Base-by-base conservation (phyloP, 2,329 filamentous ascomycete species). In the Alternaria brassicae region DNA sequence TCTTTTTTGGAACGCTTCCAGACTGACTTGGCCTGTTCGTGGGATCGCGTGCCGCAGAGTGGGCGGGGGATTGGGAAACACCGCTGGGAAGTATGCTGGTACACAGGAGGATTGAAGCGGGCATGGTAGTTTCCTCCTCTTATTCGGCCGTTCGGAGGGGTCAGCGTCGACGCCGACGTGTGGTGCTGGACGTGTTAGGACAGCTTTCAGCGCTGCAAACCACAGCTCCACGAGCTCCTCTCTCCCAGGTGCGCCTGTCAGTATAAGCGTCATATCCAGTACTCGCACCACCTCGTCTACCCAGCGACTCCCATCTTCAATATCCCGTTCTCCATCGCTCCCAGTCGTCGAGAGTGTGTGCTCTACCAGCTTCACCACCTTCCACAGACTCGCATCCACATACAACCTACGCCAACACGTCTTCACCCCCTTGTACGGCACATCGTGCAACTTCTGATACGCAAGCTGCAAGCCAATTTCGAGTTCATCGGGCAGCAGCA, bases 221-320 rank as follows among this genome's bases (percentile, higher is more conserved):
- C 89, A 81, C 75, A 84, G 39, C 56, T 79, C 74, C 17, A 82
- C 69, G 1, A 81, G 37, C 5, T 70, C 69, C 45, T 72, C 73
- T 37, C 75, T 65, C 13, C 40, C 25, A 1, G 72, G 72, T 7
- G 70, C 73, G 7, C 55, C 91, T 0, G 91, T 86, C 53, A 93
- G 85, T 44, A 96, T 91, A 42, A 96, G 78, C 0, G 90, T 89
- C 75, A 88, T 87, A 69, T 97, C 93, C 2, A 98, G 82, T 1
- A 84, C 79, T 53, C 84, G 83, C 32, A 96, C 85, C 2, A 90
- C 81, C 2, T 82, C 75, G 32, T 86, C 82, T 4, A 93, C 72
- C 77, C 82, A 86, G 30, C 23, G 40, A 17, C 79, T 68, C 7
- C 67, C 48, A 17, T 60, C 48, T 36, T 56, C 56, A 3, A 77